Percentiles rank a stretch among this genome's conserved stretches.
Evolutionary conservation across 164 flowering plant genomes (phyloP).

Genomic region (Tetracentron sinense): DNA sequence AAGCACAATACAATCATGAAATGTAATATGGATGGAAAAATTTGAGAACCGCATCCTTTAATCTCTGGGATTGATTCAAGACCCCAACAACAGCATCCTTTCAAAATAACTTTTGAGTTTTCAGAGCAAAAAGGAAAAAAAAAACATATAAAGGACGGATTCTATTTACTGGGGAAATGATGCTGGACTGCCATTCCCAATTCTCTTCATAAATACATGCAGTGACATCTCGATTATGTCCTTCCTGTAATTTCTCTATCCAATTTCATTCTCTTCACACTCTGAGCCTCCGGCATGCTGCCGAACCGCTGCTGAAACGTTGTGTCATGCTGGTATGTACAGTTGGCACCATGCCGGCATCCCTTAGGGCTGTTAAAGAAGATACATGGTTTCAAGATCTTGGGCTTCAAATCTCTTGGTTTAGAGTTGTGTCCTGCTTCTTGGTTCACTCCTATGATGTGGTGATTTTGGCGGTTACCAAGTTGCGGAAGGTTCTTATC

Average conservation of each 20-base stretch:
- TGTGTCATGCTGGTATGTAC: slow-evolving; percentile 64
- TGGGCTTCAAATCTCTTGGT: slow-evolving; percentile 51
- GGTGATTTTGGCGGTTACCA: slow-evolving; percentile 27
- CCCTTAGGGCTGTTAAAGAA: slow-evolving; percentile 78
- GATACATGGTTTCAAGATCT: slow-evolving; percentile 70
- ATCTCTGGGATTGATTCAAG: no score
- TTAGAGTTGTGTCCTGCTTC: slow-evolving; percentile 28
- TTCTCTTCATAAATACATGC: no score
- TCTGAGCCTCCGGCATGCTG: slow-evolving; percentile 44
- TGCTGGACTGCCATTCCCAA: no score
- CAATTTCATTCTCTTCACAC: slow-evolving; percentile 78
- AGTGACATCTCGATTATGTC: no score
- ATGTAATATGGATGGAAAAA: no score
- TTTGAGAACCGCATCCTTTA: no score
- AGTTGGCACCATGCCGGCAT: slow-evolving; percentile 82
- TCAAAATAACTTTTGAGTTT: no score
- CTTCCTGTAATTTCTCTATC: slow-evolving; percentile 64
- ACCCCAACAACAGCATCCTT: no score
- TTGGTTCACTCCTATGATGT: slow-evolving; percentile 21
- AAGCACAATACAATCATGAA: no score
- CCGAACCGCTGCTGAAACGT: slow-evolving; percentile 37
- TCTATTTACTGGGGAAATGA: no score
- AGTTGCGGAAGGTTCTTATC: slow-evolving; percentile 22
- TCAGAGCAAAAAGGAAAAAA: no score
- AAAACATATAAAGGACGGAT: no score